Conservation (phyloP, 2,329 filamentous ascomycete species). For the Arthrinium phaeospermum region DNA sequence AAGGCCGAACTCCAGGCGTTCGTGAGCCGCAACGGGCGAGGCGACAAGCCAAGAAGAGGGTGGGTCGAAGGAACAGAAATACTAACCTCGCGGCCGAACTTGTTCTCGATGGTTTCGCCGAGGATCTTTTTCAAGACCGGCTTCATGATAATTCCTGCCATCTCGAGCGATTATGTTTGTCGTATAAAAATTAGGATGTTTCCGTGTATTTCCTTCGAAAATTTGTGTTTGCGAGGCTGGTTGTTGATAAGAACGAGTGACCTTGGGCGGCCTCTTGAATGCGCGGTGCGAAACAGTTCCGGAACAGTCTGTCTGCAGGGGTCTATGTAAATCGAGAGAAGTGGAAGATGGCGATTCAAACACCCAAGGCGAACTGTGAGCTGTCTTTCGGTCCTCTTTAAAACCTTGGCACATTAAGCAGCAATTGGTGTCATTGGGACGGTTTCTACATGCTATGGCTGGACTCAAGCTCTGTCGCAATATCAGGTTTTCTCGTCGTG, state of each 20-base stretch:
- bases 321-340: not conserved
- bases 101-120: constrained; percentile 61
- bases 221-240: not conserved
- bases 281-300: constrained; percentile 2
- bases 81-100: constrained; percentile 44
- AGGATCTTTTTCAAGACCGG: constrained; percentile 62
- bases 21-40: constrained; percentile 39
- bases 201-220: not conserved
- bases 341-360: not conserved
- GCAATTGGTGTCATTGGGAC: not conserved
- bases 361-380: not conserved
- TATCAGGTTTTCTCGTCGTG: constrained; percentile 10
- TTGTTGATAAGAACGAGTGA: not conserved
- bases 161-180: constrained; percentile 39
- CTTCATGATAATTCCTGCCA: constrained; percentile 61
- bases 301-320: not conserved
- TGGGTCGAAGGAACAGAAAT: constrained; percentile 17
- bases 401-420: constrained; percentile 8
- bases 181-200: not conserved
- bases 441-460: not conserved
- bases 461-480: not conserved
- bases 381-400: not conserved
- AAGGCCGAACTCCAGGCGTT: constrained; percentile 3
- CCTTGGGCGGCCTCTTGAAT: constrained; percentile 3
- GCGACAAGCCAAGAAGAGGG: constrained; percentile 36